These are phyloP conservation scores for Rhytidiadelphus loreus DNA, from an alignment of 225 moss, liverwort and hornwort genomes.

Conservation along the genomic window DNA sequence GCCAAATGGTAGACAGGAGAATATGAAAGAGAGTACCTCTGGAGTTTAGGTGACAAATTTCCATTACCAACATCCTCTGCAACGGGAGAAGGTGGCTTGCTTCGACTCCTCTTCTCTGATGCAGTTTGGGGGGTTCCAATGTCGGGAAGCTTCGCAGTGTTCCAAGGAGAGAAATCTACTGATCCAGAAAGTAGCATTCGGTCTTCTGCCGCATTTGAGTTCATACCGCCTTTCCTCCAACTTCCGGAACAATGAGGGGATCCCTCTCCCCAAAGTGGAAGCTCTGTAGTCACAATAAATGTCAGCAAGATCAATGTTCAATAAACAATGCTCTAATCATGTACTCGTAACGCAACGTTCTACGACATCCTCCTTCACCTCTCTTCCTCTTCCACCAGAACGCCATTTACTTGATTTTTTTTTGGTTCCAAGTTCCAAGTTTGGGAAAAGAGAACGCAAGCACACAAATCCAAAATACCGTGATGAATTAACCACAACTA, in stretches of 20 bases:
- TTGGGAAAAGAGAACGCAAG: background rate
- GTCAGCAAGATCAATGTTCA: background rate
- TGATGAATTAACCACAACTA: background rate
- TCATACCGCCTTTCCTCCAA: constrained; percentile 42
- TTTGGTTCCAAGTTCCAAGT: background rate
- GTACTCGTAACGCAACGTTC: background rate
- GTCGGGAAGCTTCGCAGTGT: constrained; percentile 66
- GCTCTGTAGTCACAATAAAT: constrained; percentile 1
- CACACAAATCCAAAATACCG: background rate
- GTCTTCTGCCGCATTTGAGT: constrained; percentile 49
- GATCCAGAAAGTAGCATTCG: constrained; percentile 64
- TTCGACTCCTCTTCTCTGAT: constrained; percentile 1
- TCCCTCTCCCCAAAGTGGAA: constrained; percentile 26
- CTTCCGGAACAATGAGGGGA: constrained; percentile 54
- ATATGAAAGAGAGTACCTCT: constrained; percentile 2
- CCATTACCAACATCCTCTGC: constrained; percentile 9
- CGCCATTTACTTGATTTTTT: background rate
- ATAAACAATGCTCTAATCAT: background rate
- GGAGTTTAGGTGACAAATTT: constrained; percentile 5
- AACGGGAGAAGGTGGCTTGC: constrained; percentile 13
- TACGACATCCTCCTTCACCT: background rate
- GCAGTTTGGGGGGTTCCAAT: constrained; percentile 17
- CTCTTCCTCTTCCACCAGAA: background rate
- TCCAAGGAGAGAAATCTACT: constrained; percentile 86
- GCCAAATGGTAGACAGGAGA: background rate